Conservation (phyloP, 352 stramenopile genomes). For the Phytophthora hybrid region DNA sequence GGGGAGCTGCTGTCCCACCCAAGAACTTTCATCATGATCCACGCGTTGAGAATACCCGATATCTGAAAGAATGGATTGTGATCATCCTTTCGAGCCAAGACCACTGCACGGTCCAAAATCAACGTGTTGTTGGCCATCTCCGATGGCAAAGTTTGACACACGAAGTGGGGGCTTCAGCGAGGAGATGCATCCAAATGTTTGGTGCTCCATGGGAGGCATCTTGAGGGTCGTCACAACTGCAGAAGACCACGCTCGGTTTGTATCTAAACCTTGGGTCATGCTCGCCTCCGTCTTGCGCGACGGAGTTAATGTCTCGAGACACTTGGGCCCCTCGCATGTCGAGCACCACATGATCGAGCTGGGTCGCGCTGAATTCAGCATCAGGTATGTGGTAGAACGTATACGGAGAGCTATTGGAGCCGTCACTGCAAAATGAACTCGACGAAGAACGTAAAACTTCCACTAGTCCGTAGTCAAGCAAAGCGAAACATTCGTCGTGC, state of each 20-base stretch:
- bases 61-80: slow-evolving; percentile 54
- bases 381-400: slow-evolving; percentile 10
- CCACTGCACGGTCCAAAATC: slow-evolving; percentile 14
- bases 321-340: slow-evolving; percentile 17
- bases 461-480: slow-evolving; percentile 23
- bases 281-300: slow-evolving; percentile 16
- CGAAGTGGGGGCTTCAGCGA: not conserved
- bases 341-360: slow-evolving; percentile 18
- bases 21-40: slow-evolving; percentile 27
- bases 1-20: slow-evolving; percentile 11
- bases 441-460: slow-evolving; percentile 13
- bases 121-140: not conserved
- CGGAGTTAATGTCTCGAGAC: slow-evolving; percentile 14
- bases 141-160: not conserved
- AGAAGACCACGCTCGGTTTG: slow-evolving; percentile 4
- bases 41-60: slow-evolving; percentile 39
- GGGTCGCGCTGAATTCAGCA: slow-evolving; percentile 17
- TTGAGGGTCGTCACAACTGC: slow-evolving; percentile 18
- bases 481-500: slow-evolving; percentile 16
- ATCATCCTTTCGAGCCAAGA: slow-evolving; percentile 41
- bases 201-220: slow-evolving; percentile 11
- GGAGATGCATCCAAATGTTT: slow-evolving; percentile 16
- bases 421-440: slow-evolving; percentile 8
- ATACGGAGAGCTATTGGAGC: slow-evolving; percentile 6
- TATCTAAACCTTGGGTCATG: slow-evolving; percentile 35